Base-by-base conservation (phyloP, 768 basidiomycete species). In the Phallus indusiatus region DNA sequence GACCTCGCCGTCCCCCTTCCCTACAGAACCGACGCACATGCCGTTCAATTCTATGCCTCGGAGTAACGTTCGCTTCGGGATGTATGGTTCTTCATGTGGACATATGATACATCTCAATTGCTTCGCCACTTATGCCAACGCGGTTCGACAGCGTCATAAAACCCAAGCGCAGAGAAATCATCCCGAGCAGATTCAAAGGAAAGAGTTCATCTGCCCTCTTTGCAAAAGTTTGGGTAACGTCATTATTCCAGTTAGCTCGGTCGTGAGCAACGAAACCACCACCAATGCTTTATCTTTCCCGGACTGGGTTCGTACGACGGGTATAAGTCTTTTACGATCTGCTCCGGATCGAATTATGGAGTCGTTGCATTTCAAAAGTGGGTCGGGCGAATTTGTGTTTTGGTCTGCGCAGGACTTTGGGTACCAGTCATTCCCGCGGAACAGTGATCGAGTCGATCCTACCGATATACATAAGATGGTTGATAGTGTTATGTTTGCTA, bases 31-130 rank as follows among this genome's bases (percentile, higher is more conserved):
- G 22, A 20, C 37, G 4, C 36, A 59, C 37, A 17, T 51, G 22
- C 14, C 80, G 63, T 89, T 90, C 64, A 86, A 90, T 64, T 87
- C 84, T 0, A 90, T 89, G 69, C 83, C 88, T 0, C 64, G 80
- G 0, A 77, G 79, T 42, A 82, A 82, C 61, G 88, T 87, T 1
- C 84, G 86, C 24, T 95, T 95, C 68, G 94, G 94, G 1, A 75
- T 97, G 12, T 79, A 94, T 67, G 74, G 86, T 10, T 93, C 94
- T 0, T 85, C 92, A 42, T 98, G 95, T 70, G 92, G 86, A 34
- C 96, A 98, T 68, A 83, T 94, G 79, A 98, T 99, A 94, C 96
- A 99, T 72, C 73, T 94, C 62, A 83, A 88, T 47, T 98, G 96
- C 72, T 95, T 97, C 76, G 86, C 87, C 53, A 86, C 86, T 1